phyloP scores from a whole-genome alignment of 2,329 filamentous ascomycete species.

The Paecilomyces sp. region DNA sequence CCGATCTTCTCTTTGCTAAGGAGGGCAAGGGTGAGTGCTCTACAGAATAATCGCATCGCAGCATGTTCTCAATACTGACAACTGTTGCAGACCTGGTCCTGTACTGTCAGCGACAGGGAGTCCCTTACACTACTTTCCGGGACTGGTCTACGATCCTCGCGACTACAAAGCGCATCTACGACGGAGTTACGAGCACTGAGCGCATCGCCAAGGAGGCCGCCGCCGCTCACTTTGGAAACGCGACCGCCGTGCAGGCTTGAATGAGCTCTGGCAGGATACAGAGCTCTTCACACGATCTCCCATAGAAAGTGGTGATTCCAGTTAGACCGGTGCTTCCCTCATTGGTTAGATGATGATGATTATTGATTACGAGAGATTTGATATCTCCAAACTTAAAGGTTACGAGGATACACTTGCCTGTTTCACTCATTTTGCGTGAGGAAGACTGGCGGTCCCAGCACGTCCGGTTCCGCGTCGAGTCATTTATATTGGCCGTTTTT shows the following conservation, averaged over 20 bases:
- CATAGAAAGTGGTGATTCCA: not conserved
- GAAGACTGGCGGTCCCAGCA: not conserved
- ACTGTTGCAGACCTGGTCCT: conserved; percentile 65
- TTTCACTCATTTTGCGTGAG: not conserved
- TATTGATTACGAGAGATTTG: not conserved
- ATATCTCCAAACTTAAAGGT: not conserved
- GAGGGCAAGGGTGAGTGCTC: conserved; percentile 65
- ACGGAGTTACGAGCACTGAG: conserved; percentile 62
- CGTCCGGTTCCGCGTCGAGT: not conserved
- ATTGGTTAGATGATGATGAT: not conserved
- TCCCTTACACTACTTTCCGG: conserved; percentile 82
- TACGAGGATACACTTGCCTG: not conserved
- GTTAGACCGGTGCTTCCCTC: not conserved
- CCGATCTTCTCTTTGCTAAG: conserved; percentile 89
- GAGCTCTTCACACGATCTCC: not conserved
- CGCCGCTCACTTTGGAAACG: conserved; percentile 27
- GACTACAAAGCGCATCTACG: conserved; percentile 69
- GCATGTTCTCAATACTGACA: conserved; percentile 7
- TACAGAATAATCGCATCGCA: not conserved
- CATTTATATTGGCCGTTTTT: not conserved
- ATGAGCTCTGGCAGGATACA: not conserved
- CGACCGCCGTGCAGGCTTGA: conserved; percentile 2
- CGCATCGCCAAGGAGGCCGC: conserved; percentile 51
- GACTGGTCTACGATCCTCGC: conserved; percentile 74
- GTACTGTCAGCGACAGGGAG: conserved; percentile 75